phyloP scores from a whole-genome alignment of 2,329 filamentous ascomycete genomes.

The Trichoderma sp. region DNA sequence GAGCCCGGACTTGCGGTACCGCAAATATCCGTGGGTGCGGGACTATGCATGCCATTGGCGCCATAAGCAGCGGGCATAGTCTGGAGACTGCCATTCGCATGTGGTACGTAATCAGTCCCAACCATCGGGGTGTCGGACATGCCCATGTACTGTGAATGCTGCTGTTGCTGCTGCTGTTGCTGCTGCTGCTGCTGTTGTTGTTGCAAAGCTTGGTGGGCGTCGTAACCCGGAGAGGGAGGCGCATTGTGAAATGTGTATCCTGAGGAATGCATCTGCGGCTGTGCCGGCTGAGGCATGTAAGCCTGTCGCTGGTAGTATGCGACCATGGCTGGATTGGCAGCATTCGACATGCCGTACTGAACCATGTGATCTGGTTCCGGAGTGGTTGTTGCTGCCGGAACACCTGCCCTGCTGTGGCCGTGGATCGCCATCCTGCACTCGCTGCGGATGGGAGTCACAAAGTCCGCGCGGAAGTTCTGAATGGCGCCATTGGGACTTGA shows the following conservation, averaged over 20 bases:
- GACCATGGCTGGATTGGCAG: slow-evolving; percentile 37
- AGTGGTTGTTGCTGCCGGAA: slow-evolving; percentile 28
- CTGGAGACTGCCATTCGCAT: slow-evolving; percentile 1
- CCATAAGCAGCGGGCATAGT: slow-evolving; percentile 10
- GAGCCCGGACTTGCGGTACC: slow-evolving; percentile 16
- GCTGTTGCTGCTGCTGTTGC: slow-evolving; percentile 5
- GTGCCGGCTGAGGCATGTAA: slow-evolving; percentile 26
- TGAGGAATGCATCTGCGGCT: slow-evolving; percentile 23
- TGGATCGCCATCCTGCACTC: slow-evolving; percentile 39
- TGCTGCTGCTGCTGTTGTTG: slow-evolving; percentile 13
- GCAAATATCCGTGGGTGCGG: slow-evolving; percentile 22
- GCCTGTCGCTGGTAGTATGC: slow-evolving; percentile 41
- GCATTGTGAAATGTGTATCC: slow-evolving; percentile 19
- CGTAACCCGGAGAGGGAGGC: slow-evolving; percentile 20
- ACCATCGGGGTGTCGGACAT: slow-evolving; percentile 16
- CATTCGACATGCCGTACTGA: slow-evolving; percentile 41
- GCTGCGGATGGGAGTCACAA: slow-evolving; percentile 39
- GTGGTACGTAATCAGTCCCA: slow-evolving; percentile 21
- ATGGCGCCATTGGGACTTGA: slow-evolving; percentile 33
- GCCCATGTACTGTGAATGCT: slow-evolving; percentile 12
- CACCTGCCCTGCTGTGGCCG: slow-evolving; percentile 36
- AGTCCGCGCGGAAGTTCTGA: slow-evolving; percentile 35
- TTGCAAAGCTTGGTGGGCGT: slow-evolving; percentile 18
- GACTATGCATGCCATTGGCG: slow-evolving; percentile 19
- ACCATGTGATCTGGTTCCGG: slow-evolving; percentile 35